phyloP scores from a whole-genome alignment of 1,284 basidiomycete species.

The Apiotrichum akiyoshidainum region DNA sequence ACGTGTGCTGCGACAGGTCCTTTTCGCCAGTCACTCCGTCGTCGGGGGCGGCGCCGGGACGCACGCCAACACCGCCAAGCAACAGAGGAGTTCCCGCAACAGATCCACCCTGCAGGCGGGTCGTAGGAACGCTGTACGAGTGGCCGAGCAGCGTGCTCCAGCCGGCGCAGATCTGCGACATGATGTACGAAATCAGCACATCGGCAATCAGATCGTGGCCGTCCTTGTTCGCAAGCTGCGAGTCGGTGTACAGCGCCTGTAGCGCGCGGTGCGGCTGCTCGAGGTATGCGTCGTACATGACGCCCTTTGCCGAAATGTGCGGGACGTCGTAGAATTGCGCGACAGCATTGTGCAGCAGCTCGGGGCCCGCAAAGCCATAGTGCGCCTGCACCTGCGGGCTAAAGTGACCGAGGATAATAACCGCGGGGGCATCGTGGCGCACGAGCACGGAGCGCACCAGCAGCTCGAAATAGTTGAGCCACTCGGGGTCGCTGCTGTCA shows the following conservation, averaged over 20 bases:
- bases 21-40: slow-evolving; percentile 26
- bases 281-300: slow-evolving; percentile 78
- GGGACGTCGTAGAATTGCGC: slow-evolving; percentile 95
- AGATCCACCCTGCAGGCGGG: slow-evolving; percentile 11
- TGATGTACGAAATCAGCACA: slow-evolving; percentile 78
- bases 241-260: slow-evolving; percentile 70
- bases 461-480: slow-evolving; percentile 80
- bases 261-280: slow-evolving; percentile 64
- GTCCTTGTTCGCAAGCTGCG: slow-evolving; percentile 69
- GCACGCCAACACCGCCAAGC: slow-evolving; percentile 47
- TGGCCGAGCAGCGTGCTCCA: slow-evolving; percentile 73
- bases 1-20: slow-evolving; percentile 31
- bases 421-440: slow-evolving; percentile 80
- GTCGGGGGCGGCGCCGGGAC: slow-evolving; percentile 34
- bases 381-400: slow-evolving; percentile 72
- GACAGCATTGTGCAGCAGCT: slow-evolving; percentile 79
- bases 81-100: slow-evolving; percentile 9
- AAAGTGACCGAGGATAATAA: slow-evolving; percentile 88
- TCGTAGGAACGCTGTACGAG: slow-evolving; percentile 56
- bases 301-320: slow-evolving; percentile 76
- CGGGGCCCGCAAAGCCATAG: slow-evolving; percentile 79
- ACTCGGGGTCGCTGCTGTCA: slow-evolving; percentile 61
- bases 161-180: slow-evolving; percentile 76
- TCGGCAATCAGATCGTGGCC: slow-evolving; percentile 85
- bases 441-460: slow-evolving; percentile 84